Evolutionary conservation across 1,139 yeast species (phyloP), one percentile per base, ranked within the genome.

Genomic region (Torulaspora globosa): DNA sequence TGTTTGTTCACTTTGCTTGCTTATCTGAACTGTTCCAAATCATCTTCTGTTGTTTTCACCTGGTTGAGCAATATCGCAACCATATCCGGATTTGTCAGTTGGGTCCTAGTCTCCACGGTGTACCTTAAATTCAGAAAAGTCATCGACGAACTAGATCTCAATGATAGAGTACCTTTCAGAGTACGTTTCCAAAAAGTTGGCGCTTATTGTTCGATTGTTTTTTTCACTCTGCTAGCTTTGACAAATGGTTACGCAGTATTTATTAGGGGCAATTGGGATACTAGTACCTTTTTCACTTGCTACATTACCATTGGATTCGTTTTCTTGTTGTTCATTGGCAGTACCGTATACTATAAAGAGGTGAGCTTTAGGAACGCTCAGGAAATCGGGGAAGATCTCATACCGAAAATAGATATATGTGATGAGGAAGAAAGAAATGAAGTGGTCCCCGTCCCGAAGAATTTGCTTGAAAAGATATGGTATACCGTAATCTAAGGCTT

Each of bases 161-260:
- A 65, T 38, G 74, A 70, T 36, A 68, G 79, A 53, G 73, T 77
- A 15, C 70, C 79, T 6, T 77, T 65, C 65, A 70, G 66, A 48
- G 70, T 76, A 12, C 62, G 60, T 18, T 64, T 71, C 29, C 79
- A 74, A 56, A 73, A 75, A 11, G 65, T 57, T 46, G 76, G 78
- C 29, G 72, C 80, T 4, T 78, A 70, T 54, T 65, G 68, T 37
- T 73, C 71, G 36, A 61, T 75, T 1, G 43, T 62, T 21, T 72
- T 76, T 52, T 70, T 76, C 53, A 43, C 65, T 4, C 34, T 78
- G 15, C 54, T 78, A 41, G 63, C 74, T 21, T 46, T 77, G 30
- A 75, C 80, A n/a, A 77, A 77, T 51, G 82, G 82, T 19, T 78
- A 74, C 54, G 77, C 75, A 1, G 80, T 76, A 6, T 78, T 78